Percentiles rank a stretch among this genome's conserved stretches.
These are phyloP conservation scores for Myxozyma kluyveri DNA, from an alignment of 805 yeast species.

Conservation along the genomic window DNA sequence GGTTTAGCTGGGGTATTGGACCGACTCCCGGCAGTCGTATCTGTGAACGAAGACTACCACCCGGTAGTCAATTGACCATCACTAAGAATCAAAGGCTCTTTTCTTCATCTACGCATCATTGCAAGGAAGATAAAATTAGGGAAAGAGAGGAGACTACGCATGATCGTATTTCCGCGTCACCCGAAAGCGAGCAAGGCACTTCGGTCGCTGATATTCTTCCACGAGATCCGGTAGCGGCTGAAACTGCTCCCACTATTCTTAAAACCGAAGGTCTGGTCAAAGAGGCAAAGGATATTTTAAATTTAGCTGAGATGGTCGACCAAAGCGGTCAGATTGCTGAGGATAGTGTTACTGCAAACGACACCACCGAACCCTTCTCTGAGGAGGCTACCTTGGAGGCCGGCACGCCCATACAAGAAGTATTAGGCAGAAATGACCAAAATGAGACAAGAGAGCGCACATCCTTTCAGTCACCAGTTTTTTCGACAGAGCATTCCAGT, in stretches of 20 bases:
- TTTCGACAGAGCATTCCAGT: neutral
- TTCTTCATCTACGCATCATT: no score
- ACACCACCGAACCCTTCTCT: neutral
- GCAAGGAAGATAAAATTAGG: no score
- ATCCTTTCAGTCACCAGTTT: neutral
- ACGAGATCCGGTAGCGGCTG: conserved; percentile 23
- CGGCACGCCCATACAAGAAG: no score
- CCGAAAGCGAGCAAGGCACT: conserved; percentile 30
- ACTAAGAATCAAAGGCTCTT: no score
- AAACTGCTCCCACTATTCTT: conserved; percentile 26
- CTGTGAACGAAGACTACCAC: no score
- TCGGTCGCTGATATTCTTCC: conserved; percentile 29
- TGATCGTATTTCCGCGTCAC: no score
- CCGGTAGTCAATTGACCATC: no score
- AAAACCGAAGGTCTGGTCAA: conserved; percentile 8
- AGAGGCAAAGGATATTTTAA: neutral
- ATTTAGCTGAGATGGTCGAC: neutral
- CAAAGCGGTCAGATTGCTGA: neutral
- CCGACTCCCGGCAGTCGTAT: no score
- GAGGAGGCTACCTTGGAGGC: conserved; percentile 9
- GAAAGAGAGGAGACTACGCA: no score
- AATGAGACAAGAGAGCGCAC: no score
- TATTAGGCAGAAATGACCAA: no score
- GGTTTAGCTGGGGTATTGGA: no score
- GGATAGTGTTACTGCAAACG: conserved; percentile 1